A percentile compares a stretch with the other conserved stretches of the same genome.
These are phyloP conservation scores for Magnaporthiopsis rhizophila DNA, from an alignment of 2,329 filamentous ascomycete species.

Conservation along the genomic window DNA sequence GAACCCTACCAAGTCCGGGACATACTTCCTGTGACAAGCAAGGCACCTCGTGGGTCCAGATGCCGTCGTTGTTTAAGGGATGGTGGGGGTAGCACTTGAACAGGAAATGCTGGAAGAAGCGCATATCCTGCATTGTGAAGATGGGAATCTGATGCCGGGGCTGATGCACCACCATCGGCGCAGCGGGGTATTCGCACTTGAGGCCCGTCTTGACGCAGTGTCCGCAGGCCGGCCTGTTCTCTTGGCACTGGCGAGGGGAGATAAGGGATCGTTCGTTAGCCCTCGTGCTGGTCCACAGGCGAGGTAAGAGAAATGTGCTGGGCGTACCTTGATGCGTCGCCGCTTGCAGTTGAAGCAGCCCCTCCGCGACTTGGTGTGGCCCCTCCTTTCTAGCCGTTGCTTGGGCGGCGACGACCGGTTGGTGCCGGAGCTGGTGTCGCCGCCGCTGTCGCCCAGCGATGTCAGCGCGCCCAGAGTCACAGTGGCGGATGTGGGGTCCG, in stretches of 20 bases:
- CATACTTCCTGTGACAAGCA: constrained; percentile 58
- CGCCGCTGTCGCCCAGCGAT: not conserved
- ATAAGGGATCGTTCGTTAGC: not conserved
- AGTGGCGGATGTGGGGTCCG: too few relatives aligned
- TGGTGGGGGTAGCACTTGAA: constrained; percentile 54
- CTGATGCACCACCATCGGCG: constrained; percentile 44
- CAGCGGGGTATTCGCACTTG: constrained; percentile 53
- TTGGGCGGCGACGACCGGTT: constrained; percentile 13
- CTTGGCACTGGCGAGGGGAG: constrained; percentile 49
- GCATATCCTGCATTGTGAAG: constrained; percentile 57
- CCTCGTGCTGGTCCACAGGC: not conserved
- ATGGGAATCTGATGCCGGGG: constrained; percentile 50
- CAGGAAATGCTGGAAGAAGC: constrained; percentile 61
- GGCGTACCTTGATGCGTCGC: constrained; percentile 51
- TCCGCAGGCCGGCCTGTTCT: constrained; percentile 53
- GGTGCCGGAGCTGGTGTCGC: constrained; percentile 10
- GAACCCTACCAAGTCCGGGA: too few relatives aligned
- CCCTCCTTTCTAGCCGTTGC: constrained; percentile 44
- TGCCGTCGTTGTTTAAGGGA: constrained; percentile 54
- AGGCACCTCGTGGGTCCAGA: constrained; percentile 61
- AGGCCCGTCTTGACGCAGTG: constrained; percentile 56
- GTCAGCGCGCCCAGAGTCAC: too few relatives aligned
- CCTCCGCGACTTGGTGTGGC: constrained; percentile 57
- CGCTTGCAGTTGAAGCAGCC: constrained; percentile 63
- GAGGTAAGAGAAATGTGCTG: not conserved